Evolutionary conservation across 805 yeast species (phyloP).

Genomic region (Yamadazyma laniorum): DNA sequence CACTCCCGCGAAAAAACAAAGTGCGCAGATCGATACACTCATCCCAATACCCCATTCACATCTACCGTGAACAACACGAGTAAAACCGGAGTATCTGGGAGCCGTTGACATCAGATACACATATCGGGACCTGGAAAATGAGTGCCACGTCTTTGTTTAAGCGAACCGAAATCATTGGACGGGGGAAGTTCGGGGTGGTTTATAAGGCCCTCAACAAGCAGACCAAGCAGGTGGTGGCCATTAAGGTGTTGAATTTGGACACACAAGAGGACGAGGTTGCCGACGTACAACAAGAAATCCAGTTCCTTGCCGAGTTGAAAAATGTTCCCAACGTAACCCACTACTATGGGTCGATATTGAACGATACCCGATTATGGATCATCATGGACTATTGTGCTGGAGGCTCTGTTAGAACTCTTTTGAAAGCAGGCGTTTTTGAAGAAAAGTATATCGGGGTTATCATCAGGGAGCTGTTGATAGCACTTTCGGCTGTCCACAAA

Average conservation of each 20-base stretch:
- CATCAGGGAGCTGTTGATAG: constrained; percentile 75
- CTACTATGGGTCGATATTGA: constrained; percentile 83
- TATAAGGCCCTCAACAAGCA: constrained; percentile 76
- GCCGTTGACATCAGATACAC: no score
- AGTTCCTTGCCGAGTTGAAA: constrained; percentile 77
- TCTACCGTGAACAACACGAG: no score
- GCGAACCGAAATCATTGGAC: constrained; percentile 87
- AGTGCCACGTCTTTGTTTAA: constrained; percentile 28
- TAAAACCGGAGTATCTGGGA: no score
- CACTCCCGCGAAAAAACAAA: no score
- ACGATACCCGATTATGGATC: constrained; percentile 93
- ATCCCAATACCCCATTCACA: no score
- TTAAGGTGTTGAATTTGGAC: constrained; percentile 88
- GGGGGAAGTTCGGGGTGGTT: constrained; percentile 96
- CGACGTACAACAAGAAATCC: constrained; percentile 92
- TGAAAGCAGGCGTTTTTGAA: constrained; percentile 84
- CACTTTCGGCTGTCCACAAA: constrained; percentile 77
- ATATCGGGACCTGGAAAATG: no score
- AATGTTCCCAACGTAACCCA: constrained; percentile 89
- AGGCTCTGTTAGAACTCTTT: constrained; percentile 83
- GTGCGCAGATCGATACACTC: no score
- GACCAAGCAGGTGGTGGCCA: constrained; percentile 82
- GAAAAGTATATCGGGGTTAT: constrained; percentile 83
- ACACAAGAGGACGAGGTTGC: constrained; percentile 91
- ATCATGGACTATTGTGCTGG: constrained; percentile 98